Conservation (phyloP, 176 grass and related monocot genomes). For the Cenchrus americanus region DNA sequence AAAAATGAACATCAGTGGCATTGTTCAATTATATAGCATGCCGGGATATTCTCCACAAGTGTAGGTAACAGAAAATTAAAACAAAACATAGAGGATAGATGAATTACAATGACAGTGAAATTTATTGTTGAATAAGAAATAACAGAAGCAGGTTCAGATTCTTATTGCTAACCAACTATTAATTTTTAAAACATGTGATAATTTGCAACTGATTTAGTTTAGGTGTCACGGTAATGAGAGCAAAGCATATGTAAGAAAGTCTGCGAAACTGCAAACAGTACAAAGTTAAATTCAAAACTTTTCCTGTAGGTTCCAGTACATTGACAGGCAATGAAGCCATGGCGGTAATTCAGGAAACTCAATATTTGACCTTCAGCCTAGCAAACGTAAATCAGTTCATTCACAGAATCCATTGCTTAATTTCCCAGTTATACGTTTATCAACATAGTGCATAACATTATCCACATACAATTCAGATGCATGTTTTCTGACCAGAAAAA, state of each 20-base stretch:
- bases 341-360: neutral
- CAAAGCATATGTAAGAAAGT: neutral
- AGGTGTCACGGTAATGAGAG: neutral
- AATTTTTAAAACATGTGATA: neutral
- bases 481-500: neutral
- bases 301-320: neutral
- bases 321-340: neutral
- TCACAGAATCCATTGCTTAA: too few relatives aligned
- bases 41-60: neutral
- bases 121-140: neutral
- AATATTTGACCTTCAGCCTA: neutral
- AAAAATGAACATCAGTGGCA: neutral
- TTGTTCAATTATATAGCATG: neutral
- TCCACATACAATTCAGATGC: neutral
- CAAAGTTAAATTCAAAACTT: constrained; percentile 15
- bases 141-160: neutral
- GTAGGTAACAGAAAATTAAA: neutral
- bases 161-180: neutral
- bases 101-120: neutral
- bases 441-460: neutral
- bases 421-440: neutral
- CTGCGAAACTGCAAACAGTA: neutral
- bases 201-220: constrained; percentile 13
- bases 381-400: neutral
- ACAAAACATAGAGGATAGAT: neutral